These are phyloP conservation scores for Athelia sp. DNA, from an alignment of 1,284 basidiomycete species.

Conservation along the genomic window DNA sequence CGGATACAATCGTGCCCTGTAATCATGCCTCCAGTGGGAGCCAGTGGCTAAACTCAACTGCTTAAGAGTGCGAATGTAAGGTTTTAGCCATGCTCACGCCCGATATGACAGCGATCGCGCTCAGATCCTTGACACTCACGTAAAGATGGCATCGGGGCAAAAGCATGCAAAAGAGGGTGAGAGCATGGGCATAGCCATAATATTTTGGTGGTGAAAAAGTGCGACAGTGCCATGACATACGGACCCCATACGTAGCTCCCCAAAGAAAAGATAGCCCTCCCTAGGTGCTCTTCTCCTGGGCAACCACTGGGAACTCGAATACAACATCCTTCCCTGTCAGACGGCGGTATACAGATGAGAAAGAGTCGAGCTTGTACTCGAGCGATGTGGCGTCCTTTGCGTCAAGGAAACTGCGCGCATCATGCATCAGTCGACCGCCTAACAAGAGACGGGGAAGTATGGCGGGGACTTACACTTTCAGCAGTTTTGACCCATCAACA, in stretches of 20 bases:
- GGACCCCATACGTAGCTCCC: slow-evolving; percentile 8
- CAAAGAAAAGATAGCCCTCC: slow-evolving; percentile 5
- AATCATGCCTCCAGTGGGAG: too few species aligned
- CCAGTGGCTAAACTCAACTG: too few species aligned
- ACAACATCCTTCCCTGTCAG: slow-evolving; percentile 93
- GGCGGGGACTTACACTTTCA: slow-evolving; percentile 80
- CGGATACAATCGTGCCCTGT: too few species aligned
- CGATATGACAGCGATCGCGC: too few species aligned
- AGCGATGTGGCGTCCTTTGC: slow-evolving; percentile 97
- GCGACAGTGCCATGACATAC: slow-evolving; percentile 3
- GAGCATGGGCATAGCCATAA: slow-evolving; percentile 20
- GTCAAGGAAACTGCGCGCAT: slow-evolving; percentile 80
- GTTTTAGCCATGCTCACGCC: too few species aligned
- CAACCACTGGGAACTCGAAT: slow-evolving; percentile 79
- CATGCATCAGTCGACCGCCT: slow-evolving; percentile 9
- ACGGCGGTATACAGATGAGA: slow-evolving; percentile 91
- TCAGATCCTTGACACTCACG: too few species aligned
- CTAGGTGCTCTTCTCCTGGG: slow-evolving; percentile 48
- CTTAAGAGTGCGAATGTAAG: too few species aligned
- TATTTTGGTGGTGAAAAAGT: slow-evolving; percentile 14
- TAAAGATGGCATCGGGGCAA: background rate
- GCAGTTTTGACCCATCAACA: slow-evolving; percentile 87
- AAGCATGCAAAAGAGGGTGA: background rate
- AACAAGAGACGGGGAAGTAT: slow-evolving; percentile 7
- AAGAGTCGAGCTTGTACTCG: slow-evolving; percentile 99